phyloP scores from a whole-genome alignment of 2,329 filamentous ascomycete genomes.

The Penicillium sp. region DNA sequence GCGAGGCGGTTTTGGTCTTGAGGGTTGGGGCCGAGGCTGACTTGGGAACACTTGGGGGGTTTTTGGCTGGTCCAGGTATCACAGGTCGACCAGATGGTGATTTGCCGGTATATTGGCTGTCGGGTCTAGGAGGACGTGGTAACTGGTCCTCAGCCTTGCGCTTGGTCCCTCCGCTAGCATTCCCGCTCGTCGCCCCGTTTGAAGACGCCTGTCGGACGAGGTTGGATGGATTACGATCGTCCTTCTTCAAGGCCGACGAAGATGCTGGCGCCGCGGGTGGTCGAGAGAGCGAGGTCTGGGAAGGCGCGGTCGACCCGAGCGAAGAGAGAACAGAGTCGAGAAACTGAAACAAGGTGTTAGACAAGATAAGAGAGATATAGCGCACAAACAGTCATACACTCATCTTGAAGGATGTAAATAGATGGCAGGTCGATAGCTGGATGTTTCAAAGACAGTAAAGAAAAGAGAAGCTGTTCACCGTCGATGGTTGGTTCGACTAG shows the following conservation, averaged over 20 bases:
- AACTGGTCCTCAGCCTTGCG: slow-evolving; percentile 50
- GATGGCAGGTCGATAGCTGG: background rate
- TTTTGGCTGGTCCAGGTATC: slow-evolving; percentile 24
- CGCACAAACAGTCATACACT: slow-evolving; percentile 37
- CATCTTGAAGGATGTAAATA: slow-evolving; percentile 33
- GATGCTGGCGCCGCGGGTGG: slow-evolving; percentile 30
- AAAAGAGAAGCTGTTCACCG: slow-evolving; percentile 35
- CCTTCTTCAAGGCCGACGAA: slow-evolving; percentile 26
- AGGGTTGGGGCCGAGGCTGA: slow-evolving; percentile 10
- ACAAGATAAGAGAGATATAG: slow-evolving; percentile 3
- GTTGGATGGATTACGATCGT: slow-evolving; percentile 26
- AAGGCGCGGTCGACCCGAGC: slow-evolving; percentile 49
- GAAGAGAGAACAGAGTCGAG: slow-evolving; percentile 57
- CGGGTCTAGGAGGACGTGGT: slow-evolving; percentile 32
- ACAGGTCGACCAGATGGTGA: slow-evolving; percentile 21
- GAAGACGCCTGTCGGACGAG: slow-evolving; percentile 18
- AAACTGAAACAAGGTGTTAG: slow-evolving; percentile 45
- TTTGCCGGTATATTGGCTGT: slow-evolving; percentile 24
- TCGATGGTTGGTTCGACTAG: slow-evolving; percentile 42
- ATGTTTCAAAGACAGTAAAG: slow-evolving; percentile 12
- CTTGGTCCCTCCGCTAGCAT: slow-evolving; percentile 37
- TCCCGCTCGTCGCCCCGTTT: slow-evolving; percentile 15
- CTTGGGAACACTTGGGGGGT: slow-evolving; percentile 9
- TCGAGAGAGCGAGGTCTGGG: slow-evolving; percentile 32
- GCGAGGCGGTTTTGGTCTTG: slow-evolving; percentile 9